Conservation (phyloP, 1,139 yeast species). For the Yamadazyma epiphylla region DNA sequence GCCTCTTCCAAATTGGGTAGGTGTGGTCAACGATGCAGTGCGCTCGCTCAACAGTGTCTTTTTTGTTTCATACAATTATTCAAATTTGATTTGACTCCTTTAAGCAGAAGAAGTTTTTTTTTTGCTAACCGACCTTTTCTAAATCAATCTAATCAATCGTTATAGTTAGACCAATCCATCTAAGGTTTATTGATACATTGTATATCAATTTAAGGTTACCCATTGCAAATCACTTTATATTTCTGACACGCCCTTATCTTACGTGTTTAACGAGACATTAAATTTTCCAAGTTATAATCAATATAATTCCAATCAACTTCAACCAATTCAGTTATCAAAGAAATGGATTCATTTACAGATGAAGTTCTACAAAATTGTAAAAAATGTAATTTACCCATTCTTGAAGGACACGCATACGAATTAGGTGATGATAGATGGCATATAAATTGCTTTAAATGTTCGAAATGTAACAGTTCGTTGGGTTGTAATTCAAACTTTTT, state of each 20-base stretch:
- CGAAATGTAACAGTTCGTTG: constrained; percentile 70
- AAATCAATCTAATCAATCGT: too few relatives aligned
- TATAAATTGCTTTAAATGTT: constrained; percentile 85
- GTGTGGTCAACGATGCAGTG: background rate
- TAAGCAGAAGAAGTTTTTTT: too few relatives aligned
- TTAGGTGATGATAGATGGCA: constrained; percentile 95
- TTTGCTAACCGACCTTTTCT: too few relatives aligned
- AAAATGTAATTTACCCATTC: constrained; percentile 45
- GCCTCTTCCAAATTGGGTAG: too few relatives aligned
- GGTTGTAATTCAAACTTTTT: constrained; percentile 88
- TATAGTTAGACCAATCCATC: too few relatives aligned
- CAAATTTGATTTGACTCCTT: background rate
- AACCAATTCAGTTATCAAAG: too few relatives aligned
- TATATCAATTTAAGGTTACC: too few relatives aligned
- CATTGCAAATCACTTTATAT: too few relatives aligned
- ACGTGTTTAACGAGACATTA: background rate
- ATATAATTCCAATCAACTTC: too few relatives aligned
- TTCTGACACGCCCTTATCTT: too few relatives aligned
- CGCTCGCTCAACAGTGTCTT: too few relatives aligned
- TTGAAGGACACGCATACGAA: constrained; percentile 79
- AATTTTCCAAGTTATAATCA: background rate
- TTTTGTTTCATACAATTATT: background rate
- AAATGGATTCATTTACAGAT: background rate
- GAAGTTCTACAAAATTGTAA: constrained; percentile 30
- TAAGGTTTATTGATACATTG: background rate